Percentiles rank a stretch among this genome's conserved stretches.
These are phyloP conservation scores for Hypoxylon sp. DNA, from an alignment of 2,329 filamentous ascomycete genomes.

Conservation along the genomic window DNA sequence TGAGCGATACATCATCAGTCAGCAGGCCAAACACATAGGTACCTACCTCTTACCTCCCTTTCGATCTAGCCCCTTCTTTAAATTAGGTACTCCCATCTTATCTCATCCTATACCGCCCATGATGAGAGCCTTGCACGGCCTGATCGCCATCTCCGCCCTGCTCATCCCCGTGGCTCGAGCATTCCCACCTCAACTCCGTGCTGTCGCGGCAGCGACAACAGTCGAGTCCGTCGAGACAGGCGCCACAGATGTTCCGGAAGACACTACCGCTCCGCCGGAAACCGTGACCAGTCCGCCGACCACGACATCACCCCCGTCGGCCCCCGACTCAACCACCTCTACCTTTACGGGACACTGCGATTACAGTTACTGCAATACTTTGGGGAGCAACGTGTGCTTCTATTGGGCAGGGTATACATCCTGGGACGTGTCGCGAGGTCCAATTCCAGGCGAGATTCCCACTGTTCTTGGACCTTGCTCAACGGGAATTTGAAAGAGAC, in stretches of 20 bases:
- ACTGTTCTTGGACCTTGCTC: conserved; percentile 46
- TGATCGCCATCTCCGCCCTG: conserved; percentile 4
- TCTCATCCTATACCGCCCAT: not conserved
- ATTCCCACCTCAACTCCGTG: conserved; percentile 12
- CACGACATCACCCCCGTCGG: conserved; percentile 10
- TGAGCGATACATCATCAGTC: not conserved
- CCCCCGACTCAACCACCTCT: not conserved
- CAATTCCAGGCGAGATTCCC: conserved; percentile 49
- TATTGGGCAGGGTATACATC: conserved; percentile 54
- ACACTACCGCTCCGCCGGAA: not conserved
- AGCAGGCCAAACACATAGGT: not conserved
- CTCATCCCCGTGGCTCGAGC: conserved; percentile 9
- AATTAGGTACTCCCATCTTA: not conserved
- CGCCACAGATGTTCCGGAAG: not conserved
- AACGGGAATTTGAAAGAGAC: not conserved
- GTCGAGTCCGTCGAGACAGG: not conserved
- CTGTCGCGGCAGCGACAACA: not conserved
- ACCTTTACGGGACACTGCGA: conserved; percentile 45
- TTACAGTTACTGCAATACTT: conserved; percentile 47
- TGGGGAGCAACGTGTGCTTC: conserved; percentile 47
- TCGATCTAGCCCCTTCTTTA: not conserved
- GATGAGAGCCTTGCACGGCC: conserved; percentile 5
- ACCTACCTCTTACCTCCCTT: not conserved
- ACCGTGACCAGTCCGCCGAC: conserved; percentile 12
- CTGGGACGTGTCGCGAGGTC: conserved; percentile 49